Conservation (phyloP, 2,329 filamentous ascomycete species). For the Alternaria sp. region DNA sequence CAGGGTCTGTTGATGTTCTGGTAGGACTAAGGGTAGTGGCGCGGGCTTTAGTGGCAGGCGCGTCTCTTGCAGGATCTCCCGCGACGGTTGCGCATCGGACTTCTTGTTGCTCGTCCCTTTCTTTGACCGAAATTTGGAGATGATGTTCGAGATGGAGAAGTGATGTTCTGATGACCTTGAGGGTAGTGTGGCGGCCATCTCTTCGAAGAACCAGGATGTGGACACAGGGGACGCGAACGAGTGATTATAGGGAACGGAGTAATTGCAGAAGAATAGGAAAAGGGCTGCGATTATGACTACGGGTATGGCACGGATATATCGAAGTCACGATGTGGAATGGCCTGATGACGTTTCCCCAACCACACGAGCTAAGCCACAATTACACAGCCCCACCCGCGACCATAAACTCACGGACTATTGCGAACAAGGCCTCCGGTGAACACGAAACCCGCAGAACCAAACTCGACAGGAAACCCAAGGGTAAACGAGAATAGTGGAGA, state of each 20-base stretch:
- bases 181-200: slow-evolving; percentile 29
- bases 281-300: background rate
- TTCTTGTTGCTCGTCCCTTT: slow-evolving; percentile 4
- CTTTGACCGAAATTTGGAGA: slow-evolving; percentile 35
- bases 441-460: background rate
- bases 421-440: background rate
- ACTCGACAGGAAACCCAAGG: background rate
- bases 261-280: background rate
- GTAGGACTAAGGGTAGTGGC: slow-evolving; percentile 40
- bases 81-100: background rate
- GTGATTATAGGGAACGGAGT: background rate
- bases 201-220: background rate
- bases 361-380: slow-evolving; percentile 26
- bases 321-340: background rate
- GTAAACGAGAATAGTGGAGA: background rate
- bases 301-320: background rate
- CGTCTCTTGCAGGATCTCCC: slow-evolving; percentile 12
- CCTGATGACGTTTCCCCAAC: slow-evolving; percentile 5
- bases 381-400: slow-evolving; percentile 26
- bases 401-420: slow-evolving; percentile 2
- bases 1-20: slow-evolving; percentile 40
- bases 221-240: background rate
- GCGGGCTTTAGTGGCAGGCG: slow-evolving; percentile 29
- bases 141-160: slow-evolving; percentile 38
- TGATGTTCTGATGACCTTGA: slow-evolving; percentile 18